phyloP scores from a whole-genome alignment of 23 red algal species.

The Chondrus crispus region DNA sequence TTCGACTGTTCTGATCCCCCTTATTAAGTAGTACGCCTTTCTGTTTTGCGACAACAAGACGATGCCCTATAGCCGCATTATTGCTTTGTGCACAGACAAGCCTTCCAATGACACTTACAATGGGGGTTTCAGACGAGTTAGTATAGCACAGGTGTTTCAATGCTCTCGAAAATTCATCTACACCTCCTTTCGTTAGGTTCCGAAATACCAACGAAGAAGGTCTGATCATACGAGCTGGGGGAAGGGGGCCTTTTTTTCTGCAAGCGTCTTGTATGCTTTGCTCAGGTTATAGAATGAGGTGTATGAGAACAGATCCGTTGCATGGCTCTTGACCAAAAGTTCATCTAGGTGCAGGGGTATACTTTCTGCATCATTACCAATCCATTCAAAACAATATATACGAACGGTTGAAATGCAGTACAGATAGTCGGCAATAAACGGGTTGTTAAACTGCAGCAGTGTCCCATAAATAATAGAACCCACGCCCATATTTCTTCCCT shows the following conservation, averaged over 20 bases:
- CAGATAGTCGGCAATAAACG: not conserved
- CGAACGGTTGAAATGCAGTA: not conserved
- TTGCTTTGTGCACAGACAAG: not conserved
- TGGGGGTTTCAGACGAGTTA: slow-evolving; percentile 19
- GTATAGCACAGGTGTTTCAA: not conserved
- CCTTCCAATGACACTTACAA: not conserved
- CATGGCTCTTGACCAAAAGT: not conserved
- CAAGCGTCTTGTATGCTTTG: not conserved
- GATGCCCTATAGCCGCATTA: not conserved
- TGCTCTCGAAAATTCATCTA: not conserved
- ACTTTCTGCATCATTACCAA: not conserved
- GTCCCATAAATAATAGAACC: not conserved
- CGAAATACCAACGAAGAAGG: not conserved
- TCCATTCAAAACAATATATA: not conserved
- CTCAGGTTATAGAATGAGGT: not conserved
- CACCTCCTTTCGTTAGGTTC: not conserved
- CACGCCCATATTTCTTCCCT: slow-evolving; percentile 6
- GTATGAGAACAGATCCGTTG: not conserved
- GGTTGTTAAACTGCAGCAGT: not conserved
- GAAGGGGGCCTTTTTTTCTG: not conserved
- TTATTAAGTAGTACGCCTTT: not conserved
- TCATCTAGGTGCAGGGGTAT: not conserved
- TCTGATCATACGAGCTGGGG: not conserved
- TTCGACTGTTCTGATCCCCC: not conserved
- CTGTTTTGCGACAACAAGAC: not conserved